Percentiles rank a stretch among this genome's conserved stretches.
These are phyloP conservation scores for Orbilia quercus DNA, from an alignment of 2,329 filamentous ascomycete species.

Conservation along the genomic window DNA sequence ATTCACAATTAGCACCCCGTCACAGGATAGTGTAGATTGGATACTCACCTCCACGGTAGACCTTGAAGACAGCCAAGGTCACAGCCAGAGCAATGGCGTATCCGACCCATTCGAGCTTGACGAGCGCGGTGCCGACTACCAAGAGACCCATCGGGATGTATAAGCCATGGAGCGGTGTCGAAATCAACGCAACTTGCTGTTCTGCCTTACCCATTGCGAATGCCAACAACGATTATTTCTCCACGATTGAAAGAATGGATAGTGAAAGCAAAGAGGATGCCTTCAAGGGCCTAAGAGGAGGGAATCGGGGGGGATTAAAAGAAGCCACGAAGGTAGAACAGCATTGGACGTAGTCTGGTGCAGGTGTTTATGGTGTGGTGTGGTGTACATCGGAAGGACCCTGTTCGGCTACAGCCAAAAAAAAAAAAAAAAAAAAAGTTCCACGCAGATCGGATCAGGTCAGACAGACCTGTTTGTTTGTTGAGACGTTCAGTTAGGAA, in stretches of 20 bases:
- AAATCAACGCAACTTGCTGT: constrained; percentile 52
- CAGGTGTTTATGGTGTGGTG: no score
- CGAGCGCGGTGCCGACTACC: constrained; percentile 78
- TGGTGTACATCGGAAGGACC: constrained; percentile 1
- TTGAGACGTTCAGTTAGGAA: constrained; percentile 35
- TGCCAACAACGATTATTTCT: neutral
- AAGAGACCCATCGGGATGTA: constrained; percentile 85
- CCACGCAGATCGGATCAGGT: constrained; percentile 5
- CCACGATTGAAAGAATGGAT: neutral
- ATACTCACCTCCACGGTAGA: constrained; percentile 76
- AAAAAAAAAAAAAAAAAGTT: constrained; percentile 29
- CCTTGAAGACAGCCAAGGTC: constrained; percentile 76
- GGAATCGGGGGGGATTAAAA: neutral
- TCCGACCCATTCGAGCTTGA: constrained; percentile 80
- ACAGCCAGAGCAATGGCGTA: constrained; percentile 76
- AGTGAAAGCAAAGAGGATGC: constrained; percentile 12
- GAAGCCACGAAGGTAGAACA: constrained; percentile 13
- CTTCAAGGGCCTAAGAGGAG: constrained; percentile 3
- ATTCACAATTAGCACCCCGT: constrained; percentile 9
- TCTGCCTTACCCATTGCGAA: constrained; percentile 36
- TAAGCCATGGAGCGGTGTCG: constrained; percentile 70
- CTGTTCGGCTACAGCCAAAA: no score
- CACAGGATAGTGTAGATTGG: constrained; percentile 6
- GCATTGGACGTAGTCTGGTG: neutral
- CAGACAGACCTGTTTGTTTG: constrained; percentile 4